phyloP scores from a whole-genome alignment of 768 basidiomycete species.

The Pleurotus eryngii region DNA sequence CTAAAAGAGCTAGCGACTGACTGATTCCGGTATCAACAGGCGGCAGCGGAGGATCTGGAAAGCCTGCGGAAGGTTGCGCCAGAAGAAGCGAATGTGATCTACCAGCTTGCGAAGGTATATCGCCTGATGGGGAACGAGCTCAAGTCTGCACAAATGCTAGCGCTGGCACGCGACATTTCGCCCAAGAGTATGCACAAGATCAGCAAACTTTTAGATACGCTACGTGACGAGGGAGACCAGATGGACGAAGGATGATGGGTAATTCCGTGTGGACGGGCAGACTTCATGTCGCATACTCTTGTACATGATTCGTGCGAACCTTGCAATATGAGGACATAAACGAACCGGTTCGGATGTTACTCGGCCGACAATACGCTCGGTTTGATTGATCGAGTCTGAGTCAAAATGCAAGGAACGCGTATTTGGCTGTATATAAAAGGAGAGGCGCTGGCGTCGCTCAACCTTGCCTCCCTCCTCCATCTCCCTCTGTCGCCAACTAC shows the following conservation, averaged over 20 bases:
- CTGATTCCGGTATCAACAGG: constrained; percentile 7
- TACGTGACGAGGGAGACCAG: constrained; percentile 61
- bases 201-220: constrained; percentile 71
- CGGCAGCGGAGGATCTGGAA: constrained; percentile 78
- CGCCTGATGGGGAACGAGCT: constrained; percentile 74
- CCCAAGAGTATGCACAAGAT: constrained; percentile 87
- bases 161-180: constrained; percentile 89
- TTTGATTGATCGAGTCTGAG: constrained; percentile 17
- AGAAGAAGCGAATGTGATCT: constrained; percentile 94
- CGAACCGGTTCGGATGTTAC: constrained; percentile 10
- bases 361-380: constrained; percentile 8
- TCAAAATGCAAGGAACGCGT: constrained; percentile 10
- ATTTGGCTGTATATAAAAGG: constrained; percentile 23
- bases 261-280: constrained; percentile 2
- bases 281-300: background rate
- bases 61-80: constrained; percentile 78
- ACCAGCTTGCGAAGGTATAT: constrained; percentile 93
- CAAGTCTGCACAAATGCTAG: constrained; percentile 82
- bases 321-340: background rate
- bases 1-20: background rate
- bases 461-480: constrained; percentile 14
- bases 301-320: constrained; percentile 5
- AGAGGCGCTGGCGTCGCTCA: constrained; percentile 14
- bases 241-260: constrained; percentile 72
- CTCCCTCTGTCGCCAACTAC: constrained; percentile 16